Evolutionary conservation across 2,329 filamentous ascomycete species (phyloP).

Genomic region (Rasamsonia emersonii): DNA sequence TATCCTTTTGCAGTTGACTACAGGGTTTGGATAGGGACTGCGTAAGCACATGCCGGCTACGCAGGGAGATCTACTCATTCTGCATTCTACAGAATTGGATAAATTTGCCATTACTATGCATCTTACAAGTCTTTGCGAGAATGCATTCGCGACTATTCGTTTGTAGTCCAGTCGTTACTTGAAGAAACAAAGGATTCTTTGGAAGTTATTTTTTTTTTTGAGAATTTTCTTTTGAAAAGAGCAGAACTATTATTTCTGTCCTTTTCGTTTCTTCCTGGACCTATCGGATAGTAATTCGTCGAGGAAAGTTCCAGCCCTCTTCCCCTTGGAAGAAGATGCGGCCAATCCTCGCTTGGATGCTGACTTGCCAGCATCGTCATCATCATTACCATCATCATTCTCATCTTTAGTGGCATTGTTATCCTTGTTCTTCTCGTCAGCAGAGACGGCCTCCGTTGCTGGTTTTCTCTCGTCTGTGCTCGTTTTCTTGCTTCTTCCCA

Average conservation of each 20-base stretch:
- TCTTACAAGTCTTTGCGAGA: no score
- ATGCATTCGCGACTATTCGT: no score
- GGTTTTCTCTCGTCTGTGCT: background rate
- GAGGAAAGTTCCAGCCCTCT: constrained; percentile 42
- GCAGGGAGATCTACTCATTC: no score
- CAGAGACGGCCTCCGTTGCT: background rate
- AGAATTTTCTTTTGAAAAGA: no score
- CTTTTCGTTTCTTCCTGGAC: constrained; percentile 44
- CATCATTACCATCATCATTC: constrained; percentile 5
- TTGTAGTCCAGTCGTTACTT: no score
- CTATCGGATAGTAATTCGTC: constrained; percentile 43
- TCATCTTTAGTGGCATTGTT: background rate
- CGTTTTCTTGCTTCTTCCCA: constrained; percentile 11
- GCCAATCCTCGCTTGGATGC: constrained; percentile 7
- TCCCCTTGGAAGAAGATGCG: constrained; percentile 17
- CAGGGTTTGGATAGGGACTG: no score
- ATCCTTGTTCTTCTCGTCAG: background rate
- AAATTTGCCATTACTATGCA: no score
- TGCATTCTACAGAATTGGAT: no score
- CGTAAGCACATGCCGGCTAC: no score
- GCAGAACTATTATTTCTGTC: constrained; percentile 22
- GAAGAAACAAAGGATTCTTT: no score
- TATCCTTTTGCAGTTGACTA: no score
- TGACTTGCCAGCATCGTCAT: constrained; percentile 3
- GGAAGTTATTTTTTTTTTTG: no score